Evolutionary conservation across 2,329 filamentous ascomycete genomes (phyloP), one percentile per base, ranked within the genome.

Genomic region (Trichoderma sp.): DNA sequence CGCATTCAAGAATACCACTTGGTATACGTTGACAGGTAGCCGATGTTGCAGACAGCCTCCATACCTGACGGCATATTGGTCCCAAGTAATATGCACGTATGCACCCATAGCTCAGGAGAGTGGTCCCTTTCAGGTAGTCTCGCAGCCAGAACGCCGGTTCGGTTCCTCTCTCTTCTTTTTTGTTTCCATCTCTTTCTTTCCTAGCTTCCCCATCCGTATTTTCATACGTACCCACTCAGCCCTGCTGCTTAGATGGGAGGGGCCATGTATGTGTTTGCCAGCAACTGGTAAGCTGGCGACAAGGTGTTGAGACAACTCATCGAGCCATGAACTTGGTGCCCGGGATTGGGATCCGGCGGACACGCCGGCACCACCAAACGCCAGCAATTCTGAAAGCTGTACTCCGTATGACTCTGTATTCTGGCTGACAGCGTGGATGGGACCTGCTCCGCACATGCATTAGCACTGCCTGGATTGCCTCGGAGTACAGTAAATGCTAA

Each of bases 291-390:
- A 68, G 45, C 63, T 45, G 63, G 31, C 50, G 63, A 27, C 71
- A 75, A 68, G 67, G 33, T 75, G 60, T 71, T n/a, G 74, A 75
- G 74, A 75, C 74, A 75, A 75, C 74, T 50, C 67, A 75, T 75
- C 71, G 59, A n/a, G 38, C 67, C 63, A 60, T 71, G 27, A 64
- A 21, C 35, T 60, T 72, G 67, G 35, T 60, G 67, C 50, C 68
- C 66, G 67, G 66, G 60, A 71, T 33, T 75, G 45, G 62, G 29
- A 64, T 59, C 67, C 60, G 59, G 59, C 60, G 71, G 59, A 21
- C 71, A 64, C 60, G 60, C 71, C 71, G 71, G 41, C 71, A 65
- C 29, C 38, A 53, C 31, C 41, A 64, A 64, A 31, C 31, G 50
- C 38, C 60, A 45, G 45, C 63, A 56, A 45, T 50, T 35, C 53